Percentiles rank a stretch among this genome's conserved stretches.
These are phyloP conservation scores for Epicoccum sorghinum DNA, from an alignment of 2,329 filamentous ascomycete genomes.

Conservation along the genomic window DNA sequence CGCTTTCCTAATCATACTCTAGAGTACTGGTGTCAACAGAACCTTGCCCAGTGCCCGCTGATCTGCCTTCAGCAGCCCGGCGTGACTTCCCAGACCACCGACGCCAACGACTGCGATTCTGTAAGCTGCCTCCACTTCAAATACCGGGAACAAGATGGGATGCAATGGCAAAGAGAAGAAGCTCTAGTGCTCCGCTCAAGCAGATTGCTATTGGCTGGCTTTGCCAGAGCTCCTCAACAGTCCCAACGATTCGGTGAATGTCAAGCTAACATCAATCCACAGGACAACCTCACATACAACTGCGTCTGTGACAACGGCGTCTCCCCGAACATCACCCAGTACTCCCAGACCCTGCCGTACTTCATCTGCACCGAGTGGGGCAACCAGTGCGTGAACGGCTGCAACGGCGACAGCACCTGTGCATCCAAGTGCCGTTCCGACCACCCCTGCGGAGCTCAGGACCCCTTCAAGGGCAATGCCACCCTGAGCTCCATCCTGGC, in stretches of 20 bases:
- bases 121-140: slow-evolving; percentile 48
- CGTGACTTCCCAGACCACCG: slow-evolving; percentile 51
- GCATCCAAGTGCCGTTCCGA: slow-evolving; percentile 51
- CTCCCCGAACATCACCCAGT: slow-evolving; percentile 75
- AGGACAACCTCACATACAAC: slow-evolving; percentile 65
- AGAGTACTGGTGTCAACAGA: slow-evolving; percentile 70
- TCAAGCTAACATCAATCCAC: slow-evolving; percentile 6
- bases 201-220: slow-evolving; percentile 1
- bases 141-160: not conserved
- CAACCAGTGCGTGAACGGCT: slow-evolving; percentile 68
- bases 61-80: slow-evolving; percentile 71
- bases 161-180: no score
- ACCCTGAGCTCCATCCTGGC: slow-evolving; percentile 55
- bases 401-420: slow-evolving; percentile 65
- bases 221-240: slow-evolving; percentile 6
- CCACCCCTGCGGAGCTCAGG: slow-evolving; percentile 74
- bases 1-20: slow-evolving; percentile 25
- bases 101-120: slow-evolving; percentile 70
- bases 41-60: slow-evolving; percentile 69
- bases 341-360: slow-evolving; percentile 78
- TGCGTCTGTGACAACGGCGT: slow-evolving; percentile 73
- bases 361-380: slow-evolving; percentile 76
- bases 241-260: slow-evolving; percentile 1
- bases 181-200: not conserved
- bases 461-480: slow-evolving; percentile 66